Evolutionary conservation across 345 rosid species (phyloP).

Genomic region (Populus nigra): DNA sequence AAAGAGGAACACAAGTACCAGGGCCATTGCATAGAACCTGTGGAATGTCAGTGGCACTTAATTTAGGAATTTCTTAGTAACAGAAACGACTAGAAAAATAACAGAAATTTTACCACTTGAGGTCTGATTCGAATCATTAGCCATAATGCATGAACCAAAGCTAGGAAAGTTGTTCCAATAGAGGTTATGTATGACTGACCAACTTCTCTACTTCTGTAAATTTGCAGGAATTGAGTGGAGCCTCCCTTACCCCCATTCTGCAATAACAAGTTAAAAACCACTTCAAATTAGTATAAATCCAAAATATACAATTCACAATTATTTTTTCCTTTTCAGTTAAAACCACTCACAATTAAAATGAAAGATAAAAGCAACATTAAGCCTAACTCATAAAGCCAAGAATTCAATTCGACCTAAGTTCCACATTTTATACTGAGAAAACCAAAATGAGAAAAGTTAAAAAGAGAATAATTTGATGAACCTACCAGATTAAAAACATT

Average conservation of each 20-base stretch:
- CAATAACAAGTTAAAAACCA: constrained; percentile 1
- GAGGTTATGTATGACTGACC: constrained; percentile 91
- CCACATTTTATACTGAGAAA: background rate
- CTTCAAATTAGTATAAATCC: background rate
- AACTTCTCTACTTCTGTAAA: constrained; percentile 92
- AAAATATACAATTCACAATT: background rate
- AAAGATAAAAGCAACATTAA: background rate
- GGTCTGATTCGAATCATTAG: constrained; percentile 81
- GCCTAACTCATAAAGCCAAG: background rate
- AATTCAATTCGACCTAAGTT: too few species aligned
- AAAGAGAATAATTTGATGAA: background rate
- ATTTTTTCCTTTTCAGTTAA: background rate
- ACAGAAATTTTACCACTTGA: constrained; percentile 58
- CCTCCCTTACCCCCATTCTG: constrained; percentile 38
- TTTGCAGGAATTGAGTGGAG: constrained; percentile 58
- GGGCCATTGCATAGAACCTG: constrained; percentile 97
- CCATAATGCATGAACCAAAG: constrained; percentile 61
- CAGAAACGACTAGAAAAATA: background rate
- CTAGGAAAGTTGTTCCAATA: constrained; percentile 73
- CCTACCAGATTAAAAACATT: constrained; percentile 46
- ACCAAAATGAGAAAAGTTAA: background rate
- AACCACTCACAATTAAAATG: background rate
- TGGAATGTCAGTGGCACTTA: background rate
- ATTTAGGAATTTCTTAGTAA: constrained; percentile 1
- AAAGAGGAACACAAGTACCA: constrained; percentile 89